Evolutionary conservation across 2,329 filamentous ascomycete genomes (phyloP).

Genomic region (Aspergillus persii): DNA sequence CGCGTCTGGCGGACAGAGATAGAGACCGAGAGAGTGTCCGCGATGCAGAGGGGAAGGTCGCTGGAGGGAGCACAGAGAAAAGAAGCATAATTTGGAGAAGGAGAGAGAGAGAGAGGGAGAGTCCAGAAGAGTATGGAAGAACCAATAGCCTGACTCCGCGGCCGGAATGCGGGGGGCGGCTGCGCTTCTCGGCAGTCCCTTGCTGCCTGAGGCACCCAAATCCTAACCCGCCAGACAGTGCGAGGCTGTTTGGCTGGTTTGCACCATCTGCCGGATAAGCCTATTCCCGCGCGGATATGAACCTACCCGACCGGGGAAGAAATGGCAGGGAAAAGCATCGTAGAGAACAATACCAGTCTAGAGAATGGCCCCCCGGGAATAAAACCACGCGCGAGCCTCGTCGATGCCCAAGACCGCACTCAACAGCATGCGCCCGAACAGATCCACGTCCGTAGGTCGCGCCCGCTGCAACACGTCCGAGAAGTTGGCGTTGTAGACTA

Average conservation of each 20-base stretch:
- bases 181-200: not conserved
- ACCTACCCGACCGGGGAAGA: not conserved
- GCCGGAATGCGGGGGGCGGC: not conserved
- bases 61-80: not conserved
- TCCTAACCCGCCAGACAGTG: too few species aligned
- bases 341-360: not conserved
- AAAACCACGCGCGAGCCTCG: conserved; percentile 26
- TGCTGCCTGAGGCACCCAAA: too few species aligned
- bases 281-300: not conserved
- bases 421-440: conserved; percentile 28
- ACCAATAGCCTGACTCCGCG: not conserved
- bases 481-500: conserved; percentile 27
- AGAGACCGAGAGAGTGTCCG: not conserved
- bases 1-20: not conserved
- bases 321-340: too few species aligned
- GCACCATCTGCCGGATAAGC: not conserved
- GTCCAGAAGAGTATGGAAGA: not conserved
- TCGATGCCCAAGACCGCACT: conserved; percentile 27
- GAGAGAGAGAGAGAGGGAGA: not conserved
- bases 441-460: conserved; percentile 26
- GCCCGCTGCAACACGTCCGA: conserved; percentile 17
- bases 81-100: not conserved
- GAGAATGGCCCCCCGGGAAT: conserved; percentile 16
- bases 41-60: not conserved
- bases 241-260: too few species aligned